Conservation (phyloP, 305 asterid species). For the Fraxinus nigra region DNA sequence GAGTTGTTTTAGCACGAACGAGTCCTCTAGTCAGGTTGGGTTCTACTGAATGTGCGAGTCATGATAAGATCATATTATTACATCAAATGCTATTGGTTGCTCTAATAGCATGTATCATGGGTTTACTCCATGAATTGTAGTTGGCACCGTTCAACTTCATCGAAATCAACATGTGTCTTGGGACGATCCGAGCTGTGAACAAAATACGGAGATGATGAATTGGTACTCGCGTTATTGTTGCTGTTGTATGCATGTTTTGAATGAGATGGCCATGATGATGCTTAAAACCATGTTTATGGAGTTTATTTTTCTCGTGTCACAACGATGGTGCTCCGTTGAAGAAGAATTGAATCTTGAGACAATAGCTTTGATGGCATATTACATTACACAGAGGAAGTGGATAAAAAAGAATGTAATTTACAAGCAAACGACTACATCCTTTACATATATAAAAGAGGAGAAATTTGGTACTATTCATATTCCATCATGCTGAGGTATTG, state of each 20-base stretch:
- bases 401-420: neutral
- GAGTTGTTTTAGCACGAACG: neutral
- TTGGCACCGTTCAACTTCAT: neutral
- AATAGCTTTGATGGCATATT: neutral
- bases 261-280: no score
- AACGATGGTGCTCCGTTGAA: no score
- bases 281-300: no score
- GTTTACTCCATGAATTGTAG: neutral
- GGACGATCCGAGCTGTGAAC: no score
- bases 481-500: no score
- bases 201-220: no score
- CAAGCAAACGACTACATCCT: no score
- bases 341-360: neutral
- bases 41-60: neutral
- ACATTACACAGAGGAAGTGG: neutral
- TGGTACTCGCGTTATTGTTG: neutral
- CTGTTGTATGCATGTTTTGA: neutral
- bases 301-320: no score
- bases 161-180: neutral
- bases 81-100: neutral
- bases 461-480: no score
- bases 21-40: neutral
- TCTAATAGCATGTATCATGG: neutral
- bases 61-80: neutral
- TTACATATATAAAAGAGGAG: no score